Percentiles rank a stretch among this genome's conserved stretches.
These are phyloP conservation scores for Aspergillus felis DNA, from an alignment of 2,329 filamentous ascomycete species.

Conservation along the genomic window DNA sequence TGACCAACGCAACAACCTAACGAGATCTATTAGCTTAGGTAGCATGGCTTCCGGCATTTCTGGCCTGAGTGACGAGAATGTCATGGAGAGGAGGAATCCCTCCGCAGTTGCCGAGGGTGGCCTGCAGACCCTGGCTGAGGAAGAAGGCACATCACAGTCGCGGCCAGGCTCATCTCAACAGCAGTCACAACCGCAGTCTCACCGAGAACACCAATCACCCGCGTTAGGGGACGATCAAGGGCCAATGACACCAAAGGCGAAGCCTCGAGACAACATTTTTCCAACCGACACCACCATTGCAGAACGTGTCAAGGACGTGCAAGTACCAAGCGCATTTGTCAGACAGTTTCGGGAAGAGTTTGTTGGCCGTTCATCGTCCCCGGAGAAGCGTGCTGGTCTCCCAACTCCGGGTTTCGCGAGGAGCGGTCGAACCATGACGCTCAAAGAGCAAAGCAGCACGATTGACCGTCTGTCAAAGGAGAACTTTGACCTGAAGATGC, in stretches of 20 bases:
- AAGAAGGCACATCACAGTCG: conserved; percentile 42
- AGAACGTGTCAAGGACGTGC: conserved; percentile 82
- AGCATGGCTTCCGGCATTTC: conserved; percentile 78
- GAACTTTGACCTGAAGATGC: conserved; percentile 95
- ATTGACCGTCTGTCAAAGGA: conserved; percentile 96
- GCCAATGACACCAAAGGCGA: conserved; percentile 68
- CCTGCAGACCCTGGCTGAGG: conserved; percentile 58
- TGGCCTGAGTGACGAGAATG: conserved; percentile 48
- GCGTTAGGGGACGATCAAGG: conserved; percentile 40
- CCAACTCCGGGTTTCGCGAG: conserved; percentile 50
- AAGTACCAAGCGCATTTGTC: conserved; percentile 83
- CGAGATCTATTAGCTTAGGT: conserved; percentile 77
- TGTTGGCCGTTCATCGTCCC: conserved; percentile 53
- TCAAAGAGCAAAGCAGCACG: conserved; percentile 96
- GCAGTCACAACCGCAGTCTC: conserved; percentile 24
- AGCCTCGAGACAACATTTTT: conserved; percentile 53
- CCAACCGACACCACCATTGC: conserved; percentile 87
- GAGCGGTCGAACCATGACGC: conserved; percentile 69
- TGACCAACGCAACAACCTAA: conserved; percentile 48
- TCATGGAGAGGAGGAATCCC: conserved; percentile 41
- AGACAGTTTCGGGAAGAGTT: conserved; percentile 76
- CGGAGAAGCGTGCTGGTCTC: conserved; percentile 55
- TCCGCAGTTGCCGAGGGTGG: conserved; percentile 43
- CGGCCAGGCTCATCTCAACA: conserved; percentile 37
- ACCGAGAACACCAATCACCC: conserved; percentile 14